A percentile compares a stretch with the other conserved stretches of the same genome.
Conservation (phyloP, 176 grass and related monocot genomes). For the Tuctoria greenei region DNA sequence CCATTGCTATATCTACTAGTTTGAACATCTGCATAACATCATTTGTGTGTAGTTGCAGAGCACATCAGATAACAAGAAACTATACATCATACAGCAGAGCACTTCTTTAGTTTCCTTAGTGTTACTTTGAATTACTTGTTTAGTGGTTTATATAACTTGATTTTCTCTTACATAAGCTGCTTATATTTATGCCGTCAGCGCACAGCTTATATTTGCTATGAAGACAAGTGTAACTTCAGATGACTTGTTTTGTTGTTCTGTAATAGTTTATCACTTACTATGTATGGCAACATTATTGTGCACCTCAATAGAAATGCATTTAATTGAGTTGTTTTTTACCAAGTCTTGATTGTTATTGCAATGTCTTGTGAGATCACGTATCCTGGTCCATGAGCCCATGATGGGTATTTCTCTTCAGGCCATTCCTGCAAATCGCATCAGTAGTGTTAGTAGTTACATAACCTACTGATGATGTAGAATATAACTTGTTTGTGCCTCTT, state of each 20-base stretch:
- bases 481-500: neutral
- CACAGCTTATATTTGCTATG: neutral
- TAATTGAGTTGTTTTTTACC: slow-evolving; percentile 57
- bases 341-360: slow-evolving; percentile 50
- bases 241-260: slow-evolving; percentile 9
- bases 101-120: slow-evolving; percentile 1
- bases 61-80: slow-evolving; percentile 16
- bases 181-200: neutral
- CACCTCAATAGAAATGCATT: slow-evolving; percentile 58
- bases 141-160: slow-evolving; percentile 9
- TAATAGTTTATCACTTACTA: slow-evolving; percentile 22
- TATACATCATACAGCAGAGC: neutral
- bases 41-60: slow-evolving; percentile 6
- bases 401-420: slow-evolving; percentile 83
- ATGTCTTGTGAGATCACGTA: slow-evolving; percentile 93
- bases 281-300: slow-evolving; percentile 15
- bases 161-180: neutral
- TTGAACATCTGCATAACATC: slow-evolving; percentile 81
- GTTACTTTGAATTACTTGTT: slow-evolving; percentile 17
- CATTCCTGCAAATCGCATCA: slow-evolving; percentile 75
- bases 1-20: slow-evolving; percentile 98
- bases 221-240: neutral
- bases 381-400: slow-evolving; percentile 95
- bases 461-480: neutral
- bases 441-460: slow-evolving; percentile 19